Base-by-base conservation (phyloP, 1,139 yeast genomes). In the Debaryomycetaceae sp. region DNA sequence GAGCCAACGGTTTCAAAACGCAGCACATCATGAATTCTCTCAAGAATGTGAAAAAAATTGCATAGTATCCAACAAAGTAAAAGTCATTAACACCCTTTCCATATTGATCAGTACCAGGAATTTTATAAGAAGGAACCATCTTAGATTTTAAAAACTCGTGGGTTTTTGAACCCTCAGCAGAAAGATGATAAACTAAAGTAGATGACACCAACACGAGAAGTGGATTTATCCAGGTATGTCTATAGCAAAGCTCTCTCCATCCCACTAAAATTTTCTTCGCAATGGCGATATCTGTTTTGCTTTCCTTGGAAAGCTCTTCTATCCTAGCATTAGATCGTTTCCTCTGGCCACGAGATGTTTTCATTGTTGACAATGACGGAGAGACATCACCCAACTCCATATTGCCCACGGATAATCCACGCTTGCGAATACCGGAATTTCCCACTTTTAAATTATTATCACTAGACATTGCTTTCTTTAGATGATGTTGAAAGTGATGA, bases 21-120 rank as follows among this genome's bases (percentile, higher is more conserved):
- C 79, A 72, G 57, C 91, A 91, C 98, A 92, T 91, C 52, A 81
- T 61, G 58, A 92, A 91, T 62, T 92, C 98, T 53, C 99, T 80
- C 50, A 82, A 72, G 58, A 92, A 92, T 0, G 96, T 87, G 74
- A 92, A 91, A 52, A 89, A 83, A 34, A 92, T 64, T 70, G 92
- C 87, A 64, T 87, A 84, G 59, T 79, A 89, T 30, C 73, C 73
- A 17, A 91, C 88, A 68, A 91, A 92, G 33, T 75, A 75, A 48
- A 89, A 77, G 63, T 92, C 99, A 52, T 83, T 81, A 36, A 60
- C 70, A 43, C 99, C 99, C 62, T 94, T 92, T 31, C 87, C 97
- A 58, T 91, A 92, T 48, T 70, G 74, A 44, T 73, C 70, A 3
- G 81, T 67, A 8, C 76, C 79, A 28, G 69, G 73, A 33, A 84